A percentile compares a stretch with the other conserved stretches of the same genome.
phyloP scores from a whole-genome alignment of 768 basidiomycete species.

The Rhizopogon vulgaris region DNA sequence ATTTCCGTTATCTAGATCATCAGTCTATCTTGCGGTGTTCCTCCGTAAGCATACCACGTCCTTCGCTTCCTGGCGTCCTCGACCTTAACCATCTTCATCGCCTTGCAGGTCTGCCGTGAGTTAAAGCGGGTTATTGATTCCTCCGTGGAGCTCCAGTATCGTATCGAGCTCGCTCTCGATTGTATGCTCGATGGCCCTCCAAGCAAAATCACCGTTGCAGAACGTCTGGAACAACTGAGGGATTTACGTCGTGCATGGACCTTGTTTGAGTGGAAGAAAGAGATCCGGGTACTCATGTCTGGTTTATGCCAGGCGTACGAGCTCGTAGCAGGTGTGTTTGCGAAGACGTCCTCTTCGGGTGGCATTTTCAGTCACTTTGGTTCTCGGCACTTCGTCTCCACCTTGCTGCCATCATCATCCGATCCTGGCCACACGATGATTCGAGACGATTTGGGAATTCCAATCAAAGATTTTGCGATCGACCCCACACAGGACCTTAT shows the following conservation, averaged over 20 bases:
- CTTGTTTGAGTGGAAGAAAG: constrained; percentile 20
- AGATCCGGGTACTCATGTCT: constrained; percentile 21
- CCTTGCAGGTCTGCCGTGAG: constrained; percentile 16
- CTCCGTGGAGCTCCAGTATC: constrained; percentile 30
- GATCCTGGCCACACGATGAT: constrained; percentile 11
- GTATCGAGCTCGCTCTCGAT: constrained; percentile 32
- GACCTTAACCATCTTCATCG: not conserved
- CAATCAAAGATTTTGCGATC: constrained; percentile 53
- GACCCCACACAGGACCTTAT: constrained; percentile 61
- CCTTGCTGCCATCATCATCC: constrained; percentile 16
- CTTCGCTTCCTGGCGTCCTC: not conserved
- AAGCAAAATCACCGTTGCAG: constrained; percentile 14
- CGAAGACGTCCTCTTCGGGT: constrained; percentile 27
- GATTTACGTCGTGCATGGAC: constrained; percentile 32
- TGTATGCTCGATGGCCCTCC: constrained; percentile 25
- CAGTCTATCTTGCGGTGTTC: constrained; percentile 2
- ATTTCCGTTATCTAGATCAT: not conserved
- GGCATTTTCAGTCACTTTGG: constrained; percentile 10
- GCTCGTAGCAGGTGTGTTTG: constrained; percentile 54
- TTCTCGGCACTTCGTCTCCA: constrained; percentile 20
- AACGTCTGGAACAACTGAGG: constrained; percentile 29
- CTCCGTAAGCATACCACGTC: not conserved
- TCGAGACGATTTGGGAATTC: constrained; percentile 32
- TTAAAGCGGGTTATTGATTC: constrained; percentile 16
- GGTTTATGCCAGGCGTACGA: constrained; percentile 49